Conservation (phyloP, 1,284 basidiomycete genomes). For the Trichosporon faecale region DNA sequence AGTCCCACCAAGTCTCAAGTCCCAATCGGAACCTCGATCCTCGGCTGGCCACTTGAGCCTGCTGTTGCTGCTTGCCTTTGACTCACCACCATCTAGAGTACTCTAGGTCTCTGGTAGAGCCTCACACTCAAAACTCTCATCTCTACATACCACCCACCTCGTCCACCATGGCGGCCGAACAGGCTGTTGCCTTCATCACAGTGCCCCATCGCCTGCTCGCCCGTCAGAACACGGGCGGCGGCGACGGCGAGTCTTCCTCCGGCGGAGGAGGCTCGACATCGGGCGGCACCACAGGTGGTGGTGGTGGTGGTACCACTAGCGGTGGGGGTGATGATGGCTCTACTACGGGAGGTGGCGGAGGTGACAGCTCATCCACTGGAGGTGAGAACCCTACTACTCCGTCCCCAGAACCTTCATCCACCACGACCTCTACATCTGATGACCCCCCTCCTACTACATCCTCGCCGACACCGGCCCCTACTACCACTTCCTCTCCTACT, state of each 20-base stretch:
- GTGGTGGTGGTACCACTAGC: not conserved
- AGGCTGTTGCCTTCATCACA: not conserved
- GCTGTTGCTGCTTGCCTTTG: not conserved
- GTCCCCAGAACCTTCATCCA: not conserved
- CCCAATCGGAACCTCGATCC: not conserved
- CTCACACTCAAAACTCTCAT: not conserved
- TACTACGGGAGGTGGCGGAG: slow-evolving; percentile 5
- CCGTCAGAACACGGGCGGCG: slow-evolving; percentile 3
- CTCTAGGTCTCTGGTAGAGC: not conserved
- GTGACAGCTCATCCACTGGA: slow-evolving; percentile 3
- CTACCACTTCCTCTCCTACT: not conserved
- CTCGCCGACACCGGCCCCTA: not conserved
- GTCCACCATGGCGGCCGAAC: slow-evolving; percentile 1
- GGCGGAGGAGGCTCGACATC: not conserved
- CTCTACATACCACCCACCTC: not conserved
- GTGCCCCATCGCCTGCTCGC: not conserved
- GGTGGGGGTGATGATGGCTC: slow-evolving; percentile 3
- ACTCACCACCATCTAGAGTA: not conserved
- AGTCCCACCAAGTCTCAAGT: not conserved
- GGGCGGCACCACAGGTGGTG: not conserved
- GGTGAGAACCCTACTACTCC: slow-evolving; percentile 7
- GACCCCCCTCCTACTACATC: not conserved
- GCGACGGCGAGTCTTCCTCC: not conserved
- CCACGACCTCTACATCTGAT: slow-evolving; percentile 1
- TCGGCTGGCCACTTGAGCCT: not conserved